Conservation (phyloP, 768 basidiomycete genomes). For the Galerina marginata region DNA sequence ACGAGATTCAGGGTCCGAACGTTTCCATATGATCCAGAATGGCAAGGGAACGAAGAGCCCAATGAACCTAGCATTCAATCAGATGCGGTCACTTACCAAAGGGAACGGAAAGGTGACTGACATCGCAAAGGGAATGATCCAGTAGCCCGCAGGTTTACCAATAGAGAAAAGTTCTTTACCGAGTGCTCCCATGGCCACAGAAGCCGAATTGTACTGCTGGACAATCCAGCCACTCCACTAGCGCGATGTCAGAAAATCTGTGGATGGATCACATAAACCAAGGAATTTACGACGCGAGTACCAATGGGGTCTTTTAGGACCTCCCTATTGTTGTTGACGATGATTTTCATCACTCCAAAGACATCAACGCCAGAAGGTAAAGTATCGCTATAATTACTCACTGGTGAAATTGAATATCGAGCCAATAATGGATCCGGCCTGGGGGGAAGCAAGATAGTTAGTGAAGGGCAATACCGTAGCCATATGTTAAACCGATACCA, state of each 20-base stretch:
- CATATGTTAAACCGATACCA: conserved; percentile 30
- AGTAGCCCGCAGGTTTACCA: conserved; percentile 49
- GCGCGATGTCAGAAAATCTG: not conserved
- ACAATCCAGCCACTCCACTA: conserved; percentile 60
- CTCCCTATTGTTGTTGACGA: conserved; percentile 50
- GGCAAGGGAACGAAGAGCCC: conserved; percentile 55
- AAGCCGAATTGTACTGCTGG: conserved; percentile 57
- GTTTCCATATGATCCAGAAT: conserved; percentile 51
- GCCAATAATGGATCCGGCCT: conserved; percentile 53
- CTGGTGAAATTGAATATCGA: conserved; percentile 58
- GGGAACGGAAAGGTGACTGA: conserved; percentile 21
- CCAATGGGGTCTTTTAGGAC: conserved; percentile 53
- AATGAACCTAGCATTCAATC: conserved; percentile 35
- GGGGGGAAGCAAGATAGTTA: not conserved
- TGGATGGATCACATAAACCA: not conserved
- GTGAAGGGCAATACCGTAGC: not conserved
- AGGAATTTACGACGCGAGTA: conserved; percentile 45
- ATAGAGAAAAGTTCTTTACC: conserved; percentile 56
- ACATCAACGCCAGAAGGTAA: not conserved
- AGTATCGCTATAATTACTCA: conserved; percentile 21
- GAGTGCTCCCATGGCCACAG: conserved; percentile 60
- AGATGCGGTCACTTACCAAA: not conserved
- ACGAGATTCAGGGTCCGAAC: conserved; percentile 36
- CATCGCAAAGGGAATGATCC: conserved; percentile 54
- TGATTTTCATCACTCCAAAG: conserved; percentile 51